Base-by-base conservation (phyloP, 352 stramenopile genomes). In the Globisporangium mamillatum region DNA sequence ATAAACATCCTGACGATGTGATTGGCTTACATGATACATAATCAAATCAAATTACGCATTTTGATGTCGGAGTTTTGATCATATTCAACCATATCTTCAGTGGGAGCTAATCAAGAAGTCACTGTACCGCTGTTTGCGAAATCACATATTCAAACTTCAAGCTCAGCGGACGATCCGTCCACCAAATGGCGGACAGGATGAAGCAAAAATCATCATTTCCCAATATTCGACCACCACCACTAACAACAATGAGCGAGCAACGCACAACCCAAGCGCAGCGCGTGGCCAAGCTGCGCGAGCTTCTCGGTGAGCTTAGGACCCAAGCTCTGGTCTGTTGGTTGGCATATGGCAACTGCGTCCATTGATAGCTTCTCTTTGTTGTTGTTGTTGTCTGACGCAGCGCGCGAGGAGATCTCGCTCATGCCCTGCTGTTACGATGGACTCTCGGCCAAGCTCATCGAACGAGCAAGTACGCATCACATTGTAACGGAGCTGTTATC, bases 401-500 rank as follows among this genome's bases (percentile, higher is more conserved):
- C 71, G 10, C 36, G 67, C 56, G 75, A 97, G 54, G 57, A 75
- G 71, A 71, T 98, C 84, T 67, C 90, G 61, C 24, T 89, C 53
- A 93, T 98, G 70, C 92, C 94, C 6, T 97, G 89, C 67, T 97
- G 89, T 74, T 98, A 92, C 67, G 93, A 98, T 77, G 94, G 93
- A 6, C 73, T 98, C 52, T 95, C 82, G 2, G 93, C 93, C 54
- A 93, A 92, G 27, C 80, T 98, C 32, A 87, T 98, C 27, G 86
- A 93, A 56, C 81, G 86, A 34, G 86, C 90, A 20, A 75, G 77
- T 74, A 34, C 18, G 50, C 25, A 3, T 14, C 14, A 6, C 27
- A 25, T 27, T 16, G 50, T 14, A 3, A 24, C 25, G 10, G 4
- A 16, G 14, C 14, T 60, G 12, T 5, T 12, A n/a, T 44, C 2